These are phyloP conservation scores for Gyromitra esculenta DNA, from an alignment of 2,329 filamentous ascomycete species.

Conservation along the genomic window DNA sequence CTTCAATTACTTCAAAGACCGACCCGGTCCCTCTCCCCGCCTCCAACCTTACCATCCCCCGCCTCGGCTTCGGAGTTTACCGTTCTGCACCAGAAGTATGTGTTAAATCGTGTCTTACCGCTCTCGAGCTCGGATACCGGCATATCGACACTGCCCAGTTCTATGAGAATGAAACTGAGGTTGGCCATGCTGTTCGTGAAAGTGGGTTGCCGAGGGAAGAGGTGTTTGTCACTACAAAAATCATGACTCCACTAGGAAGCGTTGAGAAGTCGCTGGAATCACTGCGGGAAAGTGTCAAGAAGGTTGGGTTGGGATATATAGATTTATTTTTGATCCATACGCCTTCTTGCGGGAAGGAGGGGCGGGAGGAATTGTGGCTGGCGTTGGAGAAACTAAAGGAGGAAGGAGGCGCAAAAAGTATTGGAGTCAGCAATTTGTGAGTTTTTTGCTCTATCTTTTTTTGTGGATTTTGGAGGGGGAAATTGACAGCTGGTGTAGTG, in stretches of 20 bases:
- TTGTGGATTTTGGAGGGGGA: not conserved
- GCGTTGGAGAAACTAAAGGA: constrained; percentile 71
- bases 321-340: constrained; percentile 78
- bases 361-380: constrained; percentile 71
- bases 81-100: constrained; percentile 68
- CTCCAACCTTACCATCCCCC: constrained; percentile 65
- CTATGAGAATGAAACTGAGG: constrained; percentile 75
- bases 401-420: constrained; percentile 70
- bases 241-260: constrained; percentile 65
- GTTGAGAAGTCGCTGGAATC: constrained; percentile 70
- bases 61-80: constrained; percentile 77
- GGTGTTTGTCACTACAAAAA: constrained; percentile 77
- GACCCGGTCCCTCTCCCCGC: constrained; percentile 28
- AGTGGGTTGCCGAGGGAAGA: constrained; percentile 68
- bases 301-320: constrained; percentile 68
- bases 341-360: constrained; percentile 67
- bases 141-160: constrained; percentile 75
- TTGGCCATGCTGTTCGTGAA: constrained; percentile 71
- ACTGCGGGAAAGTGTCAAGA: constrained; percentile 70
- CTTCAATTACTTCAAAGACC: not conserved
- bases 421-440: constrained; percentile 76
- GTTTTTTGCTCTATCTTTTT: constrained; percentile 7
- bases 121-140: constrained; percentile 69
- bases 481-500: constrained; percentile 57
- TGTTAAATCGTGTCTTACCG: constrained; percentile 68